Evolutionary conservation across 306 rosid genomes (phyloP).

Genomic region (Lablab purpureus): DNA sequence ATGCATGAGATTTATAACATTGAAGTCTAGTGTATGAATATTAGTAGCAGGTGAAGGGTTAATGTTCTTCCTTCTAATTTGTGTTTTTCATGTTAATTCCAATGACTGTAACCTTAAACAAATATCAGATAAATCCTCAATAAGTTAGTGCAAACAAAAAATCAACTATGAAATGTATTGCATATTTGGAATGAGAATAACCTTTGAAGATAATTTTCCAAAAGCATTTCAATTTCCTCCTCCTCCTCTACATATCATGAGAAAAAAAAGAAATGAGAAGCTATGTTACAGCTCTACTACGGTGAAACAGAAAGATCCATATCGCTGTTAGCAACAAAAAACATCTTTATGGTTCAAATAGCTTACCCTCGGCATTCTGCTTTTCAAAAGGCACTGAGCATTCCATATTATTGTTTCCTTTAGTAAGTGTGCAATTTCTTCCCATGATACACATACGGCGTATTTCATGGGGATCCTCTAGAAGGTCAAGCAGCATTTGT

Average conservation of each 20-base stretch:
- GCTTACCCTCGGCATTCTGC: conserved; percentile 90
- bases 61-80: conserved; percentile 34
- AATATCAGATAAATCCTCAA: conserved; percentile 38
- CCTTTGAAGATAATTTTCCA: conserved; percentile 99
- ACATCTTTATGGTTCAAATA: conserved; percentile 2
- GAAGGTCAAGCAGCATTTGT: conserved; percentile 95
- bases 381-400: conserved; percentile 80
- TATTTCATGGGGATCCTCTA: conserved; percentile 91
- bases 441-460: conserved; percentile 94
- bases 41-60: conserved; percentile 19
- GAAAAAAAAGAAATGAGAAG: conserved; percentile 41
- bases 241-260: conserved; percentile 81
- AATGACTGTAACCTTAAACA: conserved; percentile 15
- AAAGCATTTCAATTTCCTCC: conserved; percentile 99
- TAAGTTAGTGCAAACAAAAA: not conserved
- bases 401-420: conserved; percentile 65
- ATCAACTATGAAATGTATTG: conserved; percentile 37
- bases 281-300: not conserved
- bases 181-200: conserved; percentile 51
- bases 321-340: conserved; percentile 33
- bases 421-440: conserved; percentile 74
- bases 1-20: conserved; percentile 19
- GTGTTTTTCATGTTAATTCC: conserved; percentile 18
- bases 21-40: not conserved
- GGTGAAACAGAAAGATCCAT: conserved; percentile 29